These are phyloP conservation scores for Endotrypanum monterogeii DNA, from an alignment of 208 protist species.

Conservation along the genomic window DNA sequence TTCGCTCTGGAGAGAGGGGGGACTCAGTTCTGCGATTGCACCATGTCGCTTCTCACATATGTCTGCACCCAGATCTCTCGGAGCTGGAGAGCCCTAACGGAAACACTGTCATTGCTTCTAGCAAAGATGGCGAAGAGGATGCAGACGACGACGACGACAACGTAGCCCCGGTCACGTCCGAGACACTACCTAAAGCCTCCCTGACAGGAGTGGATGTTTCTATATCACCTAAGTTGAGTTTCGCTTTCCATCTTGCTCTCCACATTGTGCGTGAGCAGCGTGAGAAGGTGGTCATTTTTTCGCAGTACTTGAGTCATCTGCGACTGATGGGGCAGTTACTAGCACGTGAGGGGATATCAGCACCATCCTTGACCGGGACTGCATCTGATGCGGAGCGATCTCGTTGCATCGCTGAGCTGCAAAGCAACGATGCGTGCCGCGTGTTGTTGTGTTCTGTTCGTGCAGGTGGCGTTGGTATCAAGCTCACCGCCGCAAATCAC, in stretches of 20 bases:
- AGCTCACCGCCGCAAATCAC: conserved; percentile 90
- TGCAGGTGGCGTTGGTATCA: conserved; percentile 94
- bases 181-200: conserved; percentile 3
- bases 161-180: neutral
- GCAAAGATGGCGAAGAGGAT: neutral
- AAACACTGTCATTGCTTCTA: neutral
- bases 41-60: conserved; percentile 76
- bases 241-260: conserved; percentile 53
- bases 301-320: conserved; percentile 66
- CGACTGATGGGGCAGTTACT: conserved; percentile 49
- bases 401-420: conserved; percentile 67
- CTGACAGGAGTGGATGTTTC: conserved; percentile 29
- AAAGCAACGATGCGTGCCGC: conserved; percentile 24
- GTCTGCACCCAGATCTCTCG: conserved; percentile 54
- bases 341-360: conserved; percentile 18
- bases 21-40: conserved; percentile 47
- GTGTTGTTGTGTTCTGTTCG: conserved; percentile 93
- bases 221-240: conserved; percentile 70
- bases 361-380: conserved; percentile 49
- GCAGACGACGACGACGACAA: conserved; percentile 28
- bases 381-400: conserved; percentile 44
- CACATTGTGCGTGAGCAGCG: conserved; percentile 47
- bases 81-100: conserved; percentile 7
- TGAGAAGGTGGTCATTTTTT: conserved; percentile 88
- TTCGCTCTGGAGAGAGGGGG: conserved; percentile 18